Conservation (phyloP, 495 filamentous ascomycete species). For the Aspergillus ellipticus region DNA sequence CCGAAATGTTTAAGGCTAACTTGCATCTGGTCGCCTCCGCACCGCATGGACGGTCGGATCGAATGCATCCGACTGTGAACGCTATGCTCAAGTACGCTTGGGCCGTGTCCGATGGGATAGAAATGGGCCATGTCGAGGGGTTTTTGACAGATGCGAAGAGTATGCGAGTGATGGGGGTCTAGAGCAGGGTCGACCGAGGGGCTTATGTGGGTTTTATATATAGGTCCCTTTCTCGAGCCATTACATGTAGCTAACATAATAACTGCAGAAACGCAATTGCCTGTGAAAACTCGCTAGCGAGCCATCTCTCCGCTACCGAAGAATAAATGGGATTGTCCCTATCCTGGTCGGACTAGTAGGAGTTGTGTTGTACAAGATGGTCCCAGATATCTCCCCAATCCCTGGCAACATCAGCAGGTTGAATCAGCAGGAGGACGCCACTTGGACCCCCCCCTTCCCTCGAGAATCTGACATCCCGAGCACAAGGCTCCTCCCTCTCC, state of each 20-base stretch:
- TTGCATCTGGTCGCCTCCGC: slow-evolving; percentile 3
- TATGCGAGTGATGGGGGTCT: too few relatives aligned
- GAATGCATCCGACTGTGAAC: slow-evolving; percentile 3
- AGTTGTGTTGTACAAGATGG: background rate
- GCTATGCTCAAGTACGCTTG: background rate
- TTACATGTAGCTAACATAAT: background rate
- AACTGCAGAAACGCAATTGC: background rate
- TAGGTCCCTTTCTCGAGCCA: background rate
- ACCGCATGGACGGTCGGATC: slow-evolving; percentile 5
- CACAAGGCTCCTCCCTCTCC: background rate
- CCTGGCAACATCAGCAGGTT: background rate
- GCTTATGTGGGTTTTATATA: too few relatives aligned
- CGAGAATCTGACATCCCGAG: background rate
- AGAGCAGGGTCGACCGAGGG: too few relatives aligned
- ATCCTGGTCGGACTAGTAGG: background rate
- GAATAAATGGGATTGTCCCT: background rate
- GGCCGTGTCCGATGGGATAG: background rate
- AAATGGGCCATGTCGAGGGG: background rate
- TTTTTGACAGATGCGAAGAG: too few relatives aligned
- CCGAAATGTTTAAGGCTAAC: slow-evolving; percentile 5
- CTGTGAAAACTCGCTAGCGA: background rate
- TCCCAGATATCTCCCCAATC: background rate
- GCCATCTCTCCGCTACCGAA: background rate
- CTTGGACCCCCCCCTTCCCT: background rate
- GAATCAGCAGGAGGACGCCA: background rate